Base-by-base conservation (phyloP, 2,329 filamentous ascomycete genomes). In the Claviceps pazoutovae region DNA sequence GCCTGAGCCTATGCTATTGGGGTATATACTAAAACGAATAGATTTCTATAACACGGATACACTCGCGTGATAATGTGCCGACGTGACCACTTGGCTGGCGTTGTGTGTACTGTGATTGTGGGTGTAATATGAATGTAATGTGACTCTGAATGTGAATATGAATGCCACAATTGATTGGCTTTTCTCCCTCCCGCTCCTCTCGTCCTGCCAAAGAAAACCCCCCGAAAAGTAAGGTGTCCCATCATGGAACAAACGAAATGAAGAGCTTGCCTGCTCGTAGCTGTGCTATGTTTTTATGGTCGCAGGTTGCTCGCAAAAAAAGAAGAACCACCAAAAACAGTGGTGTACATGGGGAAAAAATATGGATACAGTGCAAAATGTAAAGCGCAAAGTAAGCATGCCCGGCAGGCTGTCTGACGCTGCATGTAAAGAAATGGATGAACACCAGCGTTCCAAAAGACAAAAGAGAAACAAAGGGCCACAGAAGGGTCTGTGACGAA, bases 11-110 rank as follows among this genome's bases (percentile, higher is more conserved):
- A 48, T 48, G 34, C 46, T 48, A 17, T 17, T 14, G 46, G 46
- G 38, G 47, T 42, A 49, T 49, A 49, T 36, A 60, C 61, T 64
- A 61, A 16, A 58, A 65, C 62, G 56, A 59, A 58, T 65, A 56
- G 52, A 61, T 56, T 52, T 34, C 55, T 53, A 51, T 53, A 26
- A 16, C 51, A 55, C 48, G 51, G 42, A 54, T 51, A 43, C 51
- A 48, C 43, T 43, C 34, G 30, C 19, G 26, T 41, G 11, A 9
- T 34, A 11, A 34, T 49, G 37, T 42, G 37, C 47, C 14, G 34
- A 19, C 3, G 3, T 34, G 13, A 37, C 21, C 13, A 17, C 21
- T 11, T 48, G 38, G 46, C 46, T 14, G 23, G 46, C 46, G 17
- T 23, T 23, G 23, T 46, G 30, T 46, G 43, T 16, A 13, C 13